Evolutionary conservation across 495 filamentous ascomycete genomes (phyloP).

Genomic region (Friedmanniomyces endolithicus): DNA sequence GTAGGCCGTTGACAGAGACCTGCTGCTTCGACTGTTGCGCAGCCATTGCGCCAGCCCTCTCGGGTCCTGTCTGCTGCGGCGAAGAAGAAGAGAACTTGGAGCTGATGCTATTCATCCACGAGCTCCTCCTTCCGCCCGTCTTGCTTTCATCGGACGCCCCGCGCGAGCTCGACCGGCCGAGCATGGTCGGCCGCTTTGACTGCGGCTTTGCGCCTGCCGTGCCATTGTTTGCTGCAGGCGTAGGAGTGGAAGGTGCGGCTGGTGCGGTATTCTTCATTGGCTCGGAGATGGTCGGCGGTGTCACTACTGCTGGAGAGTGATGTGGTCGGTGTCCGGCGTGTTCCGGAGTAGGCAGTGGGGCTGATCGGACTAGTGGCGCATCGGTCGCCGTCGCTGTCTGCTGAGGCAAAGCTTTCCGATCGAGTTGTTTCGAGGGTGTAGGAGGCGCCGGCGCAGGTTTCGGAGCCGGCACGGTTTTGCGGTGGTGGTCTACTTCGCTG

Average conservation of each 20-base stretch:
- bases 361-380: background rate
- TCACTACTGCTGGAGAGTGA: background rate
- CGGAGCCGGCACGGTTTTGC: background rate
- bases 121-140: constrained; percentile 39
- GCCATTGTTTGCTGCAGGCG: constrained; percentile 12
- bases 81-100: constrained; percentile 74
- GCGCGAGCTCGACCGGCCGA: constrained; percentile 28
- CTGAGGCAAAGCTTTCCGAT: background rate
- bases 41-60: constrained; percentile 19
- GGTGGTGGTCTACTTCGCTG: background rate
- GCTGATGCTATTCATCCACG: constrained; percentile 85
- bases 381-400: no score
- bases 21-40: constrained; percentile 18
- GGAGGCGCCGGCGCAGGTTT: background rate
- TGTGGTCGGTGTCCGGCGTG: background rate
- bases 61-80: constrained; percentile 16
- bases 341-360: background rate
- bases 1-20: background rate
- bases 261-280: background rate
- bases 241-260: constrained; percentile 2
- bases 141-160: constrained; percentile 23
- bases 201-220: constrained; percentile 19
- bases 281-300: background rate
- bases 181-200: constrained; percentile 22
- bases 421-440: background rate